Percentiles rank a stretch among this genome's conserved stretches.
Conservation (phyloP, 2,329 filamentous ascomycete species). For the Pleoardoris graminearum region DNA sequence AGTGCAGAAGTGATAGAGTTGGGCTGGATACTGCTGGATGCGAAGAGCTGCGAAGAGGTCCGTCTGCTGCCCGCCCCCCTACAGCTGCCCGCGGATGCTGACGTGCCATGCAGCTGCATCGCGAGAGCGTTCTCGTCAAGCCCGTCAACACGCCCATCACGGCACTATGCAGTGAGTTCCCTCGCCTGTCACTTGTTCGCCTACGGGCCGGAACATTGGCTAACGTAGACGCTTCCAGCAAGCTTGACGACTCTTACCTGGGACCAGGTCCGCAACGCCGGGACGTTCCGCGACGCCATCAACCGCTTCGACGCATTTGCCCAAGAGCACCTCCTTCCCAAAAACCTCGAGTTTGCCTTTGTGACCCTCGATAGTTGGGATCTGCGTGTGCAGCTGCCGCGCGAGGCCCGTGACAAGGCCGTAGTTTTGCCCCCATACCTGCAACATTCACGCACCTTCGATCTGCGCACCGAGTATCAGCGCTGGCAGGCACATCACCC, state of each 20-base stretch:
- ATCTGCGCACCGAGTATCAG: constrained; percentile 95
- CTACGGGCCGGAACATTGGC: constrained; percentile 18
- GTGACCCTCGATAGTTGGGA: constrained; percentile 99
- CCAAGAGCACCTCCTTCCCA: constrained; percentile 83
- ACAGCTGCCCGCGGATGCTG: constrained; percentile 18
- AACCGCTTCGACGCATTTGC: constrained; percentile 93
- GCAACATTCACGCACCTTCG: constrained; percentile 96
- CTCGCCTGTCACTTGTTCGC: background rate
- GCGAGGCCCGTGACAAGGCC: constrained; percentile 96
- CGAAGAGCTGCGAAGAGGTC: constrained; percentile 90
- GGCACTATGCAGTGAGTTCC: constrained; percentile 88
- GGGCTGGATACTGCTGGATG: constrained; percentile 94
- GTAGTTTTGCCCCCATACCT: constrained; percentile 95
- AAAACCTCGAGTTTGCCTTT: constrained; percentile 96
- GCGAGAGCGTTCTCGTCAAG: constrained; percentile 95
- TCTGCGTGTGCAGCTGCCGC: constrained; percentile 92
- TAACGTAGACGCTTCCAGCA: constrained; percentile 59
- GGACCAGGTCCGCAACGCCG: constrained; percentile 98
- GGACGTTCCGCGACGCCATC: constrained; percentile 95
- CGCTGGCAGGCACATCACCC: constrained; percentile 98
- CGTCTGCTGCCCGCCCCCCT: constrained; percentile 18
- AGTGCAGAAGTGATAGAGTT: constrained; percentile 99
- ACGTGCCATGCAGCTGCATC: constrained; percentile 70
- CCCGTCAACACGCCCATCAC: constrained; percentile 99
- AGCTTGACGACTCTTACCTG: constrained; percentile 97